Evolutionary conservation across 768 basidiomycete genomes (phyloP).

Genomic region (Macrolepiota dolichaula): DNA sequence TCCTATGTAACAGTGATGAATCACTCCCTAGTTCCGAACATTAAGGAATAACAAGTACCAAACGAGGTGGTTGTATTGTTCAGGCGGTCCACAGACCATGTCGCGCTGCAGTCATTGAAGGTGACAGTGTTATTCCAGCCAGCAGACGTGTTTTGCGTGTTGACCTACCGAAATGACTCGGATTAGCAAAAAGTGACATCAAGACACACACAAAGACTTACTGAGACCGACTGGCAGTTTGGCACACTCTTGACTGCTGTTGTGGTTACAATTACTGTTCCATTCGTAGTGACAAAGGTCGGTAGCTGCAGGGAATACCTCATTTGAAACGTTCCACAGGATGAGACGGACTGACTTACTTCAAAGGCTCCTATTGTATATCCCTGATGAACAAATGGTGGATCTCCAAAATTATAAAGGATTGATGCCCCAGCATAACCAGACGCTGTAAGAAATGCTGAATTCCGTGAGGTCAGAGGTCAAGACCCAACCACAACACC

Average conservation of each 20-base stretch:
- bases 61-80: constrained; percentile 37
- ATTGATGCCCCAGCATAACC: constrained; percentile 51
- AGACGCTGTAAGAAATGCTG: constrained; percentile 51
- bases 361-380: constrained; percentile 47
- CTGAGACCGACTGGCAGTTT: constrained; percentile 36
- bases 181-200: background rate
- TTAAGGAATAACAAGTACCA: constrained; percentile 23
- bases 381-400: constrained; percentile 40
- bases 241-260: too few relatives aligned
- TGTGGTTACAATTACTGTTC: too few relatives aligned
- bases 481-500: background rate
- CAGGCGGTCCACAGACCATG: constrained; percentile 39
- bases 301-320: constrained; percentile 30
- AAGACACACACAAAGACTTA: constrained; percentile 17
- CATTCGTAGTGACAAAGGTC: too few relatives aligned
- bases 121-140: constrained; percentile 43
- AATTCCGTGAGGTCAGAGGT: background rate
- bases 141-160: constrained; percentile 27
- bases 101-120: constrained; percentile 34
- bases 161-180: constrained; percentile 26
- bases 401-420: constrained; percentile 40
- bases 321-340: background rate
- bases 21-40: background rate
- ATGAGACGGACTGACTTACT: constrained; percentile 23
- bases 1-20: constrained; percentile 19